These are phyloP conservation scores for Candida ficus DNA, from an alignment of 805 yeast species.

Conservation along the genomic window DNA sequence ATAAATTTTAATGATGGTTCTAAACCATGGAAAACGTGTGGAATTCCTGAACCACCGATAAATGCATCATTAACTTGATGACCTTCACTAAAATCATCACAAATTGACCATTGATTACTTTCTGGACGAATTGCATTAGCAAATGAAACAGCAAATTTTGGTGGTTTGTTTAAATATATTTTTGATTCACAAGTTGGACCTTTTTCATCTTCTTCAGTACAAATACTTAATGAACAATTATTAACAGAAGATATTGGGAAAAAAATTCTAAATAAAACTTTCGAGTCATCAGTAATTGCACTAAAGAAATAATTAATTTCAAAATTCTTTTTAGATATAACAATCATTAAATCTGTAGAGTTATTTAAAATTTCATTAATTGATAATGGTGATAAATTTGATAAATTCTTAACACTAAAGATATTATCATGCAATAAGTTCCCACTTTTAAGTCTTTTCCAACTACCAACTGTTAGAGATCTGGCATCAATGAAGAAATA, in stretches of 20 bases:
- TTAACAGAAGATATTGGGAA: constrained; percentile 59
- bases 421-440: constrained; percentile 33
- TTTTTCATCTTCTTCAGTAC: constrained; percentile 31
- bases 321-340: constrained; percentile 61
- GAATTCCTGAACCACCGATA: constrained; percentile 54
- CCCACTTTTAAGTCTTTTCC: constrained; percentile 77
- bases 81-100: constrained; percentile 81
- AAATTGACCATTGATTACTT: constrained; percentile 69
- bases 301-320: constrained; percentile 77
- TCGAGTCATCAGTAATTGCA: constrained; percentile 58
- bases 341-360: constrained; percentile 64
- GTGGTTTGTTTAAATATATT: constrained; percentile 50
- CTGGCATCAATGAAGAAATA: constrained; percentile 65
- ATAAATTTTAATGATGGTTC: constrained; percentile 45
- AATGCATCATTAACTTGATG: constrained; percentile 72
- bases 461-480: constrained; percentile 68
- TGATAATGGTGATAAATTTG: constrained; percentile 64
- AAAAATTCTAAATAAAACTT: constrained; percentile 66
- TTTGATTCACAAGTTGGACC: constrained; percentile 40
- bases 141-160: constrained; percentile 76
- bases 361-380: constrained; percentile 57
- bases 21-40: constrained; percentile 64
- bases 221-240: constrained; percentile 50
- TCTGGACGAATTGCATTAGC: constrained; percentile 45
- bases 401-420: constrained; percentile 37